A percentile compares a stretch with the other conserved stretches of the same genome.
These are phyloP conservation scores for rapeseed (Brassica napus) DNA, from an alignment of 345 rosid species.

Conservation along the genomic window DNA sequence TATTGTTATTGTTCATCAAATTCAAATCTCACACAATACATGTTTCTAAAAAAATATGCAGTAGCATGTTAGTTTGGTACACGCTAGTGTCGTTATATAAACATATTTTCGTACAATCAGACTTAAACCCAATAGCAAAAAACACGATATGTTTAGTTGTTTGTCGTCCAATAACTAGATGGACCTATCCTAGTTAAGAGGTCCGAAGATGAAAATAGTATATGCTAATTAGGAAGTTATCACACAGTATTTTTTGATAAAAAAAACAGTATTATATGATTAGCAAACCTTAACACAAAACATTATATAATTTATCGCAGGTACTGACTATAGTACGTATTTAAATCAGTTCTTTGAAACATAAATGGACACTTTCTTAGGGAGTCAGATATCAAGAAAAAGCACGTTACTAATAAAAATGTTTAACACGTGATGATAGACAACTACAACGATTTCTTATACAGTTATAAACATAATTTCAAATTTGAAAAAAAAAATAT, in stretches of 20 bases:
- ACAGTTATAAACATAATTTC: background rate
- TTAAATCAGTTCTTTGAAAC: background rate
- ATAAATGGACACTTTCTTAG: background rate
- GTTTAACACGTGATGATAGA: background rate
- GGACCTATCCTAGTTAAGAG: background rate
- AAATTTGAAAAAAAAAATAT: background rate
- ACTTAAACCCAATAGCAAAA: no score
- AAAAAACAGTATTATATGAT: background rate
- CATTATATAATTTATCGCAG: background rate
- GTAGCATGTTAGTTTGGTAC: no score
- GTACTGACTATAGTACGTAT: background rate
- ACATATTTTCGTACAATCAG: no score
- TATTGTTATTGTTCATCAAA: no score
- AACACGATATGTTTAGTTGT: no score
- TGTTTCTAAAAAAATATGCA: no score
- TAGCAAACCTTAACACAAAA: background rate
- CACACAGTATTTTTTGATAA: background rate
- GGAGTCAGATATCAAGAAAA: background rate
- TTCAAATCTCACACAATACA: no score
- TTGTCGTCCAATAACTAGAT: no score
- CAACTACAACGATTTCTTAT: background rate
- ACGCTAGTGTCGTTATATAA: no score
- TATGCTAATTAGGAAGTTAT: background rate
- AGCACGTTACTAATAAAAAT: background rate
- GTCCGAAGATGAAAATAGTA: background rate